Percentiles rank a stretch among this genome's conserved stretches.
Evolutionary conservation across 2,329 filamentous ascomycete species (phyloP).

Genomic region (Lojkania enalia): DNA sequence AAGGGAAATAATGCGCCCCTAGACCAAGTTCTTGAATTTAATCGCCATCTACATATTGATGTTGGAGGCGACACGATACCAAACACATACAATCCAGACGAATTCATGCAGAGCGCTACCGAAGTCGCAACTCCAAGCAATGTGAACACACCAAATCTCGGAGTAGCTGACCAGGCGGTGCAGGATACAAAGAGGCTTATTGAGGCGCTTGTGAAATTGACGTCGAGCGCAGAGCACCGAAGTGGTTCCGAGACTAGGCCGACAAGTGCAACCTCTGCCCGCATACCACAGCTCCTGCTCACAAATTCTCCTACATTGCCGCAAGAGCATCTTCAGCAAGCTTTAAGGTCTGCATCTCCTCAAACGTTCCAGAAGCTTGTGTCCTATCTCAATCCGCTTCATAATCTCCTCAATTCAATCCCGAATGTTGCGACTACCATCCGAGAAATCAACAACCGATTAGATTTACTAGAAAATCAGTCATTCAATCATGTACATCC

Average conservation of each 20-base stretch:
- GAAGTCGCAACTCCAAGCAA: conserved; percentile 53
- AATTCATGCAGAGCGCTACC: conserved; percentile 50
- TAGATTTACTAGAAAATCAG: conserved; percentile 71
- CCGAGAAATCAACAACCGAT: conserved; percentile 63
- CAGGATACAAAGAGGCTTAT: conserved; percentile 41
- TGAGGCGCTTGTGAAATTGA: conserved; percentile 31
- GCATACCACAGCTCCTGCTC: conserved; percentile 25
- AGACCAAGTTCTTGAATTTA: conserved; percentile 34
- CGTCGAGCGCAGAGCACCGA: conserved; percentile 25
- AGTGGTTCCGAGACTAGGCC: conserved; percentile 19
- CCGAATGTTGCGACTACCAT: conserved; percentile 53
- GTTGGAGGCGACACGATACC: conserved; percentile 40
- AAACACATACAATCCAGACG: conserved; percentile 44
- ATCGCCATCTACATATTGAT: conserved; percentile 37
- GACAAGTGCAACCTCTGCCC: conserved; percentile 22
- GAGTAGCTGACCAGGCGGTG: conserved; percentile 37
- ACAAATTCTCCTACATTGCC: conserved; percentile 27
- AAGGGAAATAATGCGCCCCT: conserved; percentile 21
- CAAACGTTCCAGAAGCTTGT: conserved; percentile 40
- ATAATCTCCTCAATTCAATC: conserved; percentile 43
- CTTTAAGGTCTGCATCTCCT: conserved; percentile 36
- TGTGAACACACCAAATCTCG: conserved; percentile 47
- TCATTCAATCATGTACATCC: conserved; percentile 69
- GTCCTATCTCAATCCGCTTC: conserved; percentile 40
- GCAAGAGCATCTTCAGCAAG: conserved; percentile 37